Base-by-base conservation (phyloP, 1,139 yeast species). In the Yamadazyma triangularis region DNA sequence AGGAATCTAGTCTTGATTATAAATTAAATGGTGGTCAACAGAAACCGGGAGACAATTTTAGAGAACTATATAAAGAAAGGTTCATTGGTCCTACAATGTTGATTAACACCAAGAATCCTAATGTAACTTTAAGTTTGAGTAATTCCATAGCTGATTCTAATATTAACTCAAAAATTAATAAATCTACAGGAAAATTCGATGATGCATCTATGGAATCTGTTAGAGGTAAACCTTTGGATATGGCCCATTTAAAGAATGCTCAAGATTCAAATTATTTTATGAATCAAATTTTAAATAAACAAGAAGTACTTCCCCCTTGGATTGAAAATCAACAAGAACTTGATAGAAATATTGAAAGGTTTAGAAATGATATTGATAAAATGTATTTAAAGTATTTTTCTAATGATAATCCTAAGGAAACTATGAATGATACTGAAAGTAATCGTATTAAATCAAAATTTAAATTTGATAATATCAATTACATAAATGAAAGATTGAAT, bases 221-320 rank as follows among this genome's bases (percentile, higher is more conserved):
- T 0, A 58, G 95, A 34, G 94, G 94, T 0, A 66, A 73, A 42
- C 80, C 82, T 2, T 47, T 81, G 15, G 65, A 66, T 24, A 50
- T 51, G 23, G 73, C 69, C 13, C 85, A 84, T 48, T 58, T 87
- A 51, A 80, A 79, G 40, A 78, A 84, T 44, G 50, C 68, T 24
- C 55, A 62, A 7, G 70, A 66, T 39, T 47, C 68, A 4, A 60
- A 57, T 36, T 68, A 63, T 41, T 68, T 68, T 38, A 54, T 68
- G 55, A 67, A 64, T 42, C 67, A 65, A 39, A 79, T 87, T 29
- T 59, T 87, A 36, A 79, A 75, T 42, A 73, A 75, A 27, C 95
- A 87, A 52, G 88, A 85, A 28, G 79, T 84, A 0, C 63, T 79
- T 8, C 95, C 95, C 0, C 93, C 94, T 0, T 87, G 95, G 95